Evolutionary conservation across 352 stramenopile species (phyloP).

Genomic region (Globisporangium cystogenes): DNA sequence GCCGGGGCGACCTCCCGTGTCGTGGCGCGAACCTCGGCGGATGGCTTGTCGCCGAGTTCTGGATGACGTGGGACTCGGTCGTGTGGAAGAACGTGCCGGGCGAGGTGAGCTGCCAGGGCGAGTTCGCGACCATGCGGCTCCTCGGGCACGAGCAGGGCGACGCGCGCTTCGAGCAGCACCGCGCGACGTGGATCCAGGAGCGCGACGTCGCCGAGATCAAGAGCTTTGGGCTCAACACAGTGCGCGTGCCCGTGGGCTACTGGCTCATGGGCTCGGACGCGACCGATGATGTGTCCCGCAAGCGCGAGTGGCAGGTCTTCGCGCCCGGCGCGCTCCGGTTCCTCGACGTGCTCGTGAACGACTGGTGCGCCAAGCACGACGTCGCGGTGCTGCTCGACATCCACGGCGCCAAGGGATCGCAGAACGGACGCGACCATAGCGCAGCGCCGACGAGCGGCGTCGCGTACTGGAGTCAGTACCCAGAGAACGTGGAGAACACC

Average conservation of each 20-base stretch:
- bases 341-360: conserved; percentile 76
- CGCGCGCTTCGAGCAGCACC: conserved; percentile 68
- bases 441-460: conserved; percentile 24
- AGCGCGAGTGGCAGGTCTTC: conserved; percentile 37
- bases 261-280: conserved; percentile 62
- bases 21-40: conserved; percentile 80
- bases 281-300: conserved; percentile 41
- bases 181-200: conserved; percentile 71
- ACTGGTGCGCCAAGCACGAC: conserved; percentile 59
- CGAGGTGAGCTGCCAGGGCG: conserved; percentile 40
- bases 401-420: conserved; percentile 67
- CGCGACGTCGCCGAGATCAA: conserved; percentile 66
- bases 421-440: conserved; percentile 81
- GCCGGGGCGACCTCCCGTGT: conserved; percentile 29
- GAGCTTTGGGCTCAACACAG: conserved; percentile 55
- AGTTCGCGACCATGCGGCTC: conserved; percentile 46
- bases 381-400: conserved; percentile 78
- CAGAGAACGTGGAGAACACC: conserved; percentile 69
- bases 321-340: conserved; percentile 38
- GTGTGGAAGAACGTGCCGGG: conserved; percentile 77
- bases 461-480: conserved; percentile 43
- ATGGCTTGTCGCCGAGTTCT: conserved; percentile 82
- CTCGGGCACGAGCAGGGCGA: conserved; percentile 43
- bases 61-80: conserved; percentile 71
- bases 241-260: conserved; percentile 75